Base-by-base conservation (phyloP, 2,329 filamentous ascomycete species). In the Nannizziopsis barbatae region DNA sequence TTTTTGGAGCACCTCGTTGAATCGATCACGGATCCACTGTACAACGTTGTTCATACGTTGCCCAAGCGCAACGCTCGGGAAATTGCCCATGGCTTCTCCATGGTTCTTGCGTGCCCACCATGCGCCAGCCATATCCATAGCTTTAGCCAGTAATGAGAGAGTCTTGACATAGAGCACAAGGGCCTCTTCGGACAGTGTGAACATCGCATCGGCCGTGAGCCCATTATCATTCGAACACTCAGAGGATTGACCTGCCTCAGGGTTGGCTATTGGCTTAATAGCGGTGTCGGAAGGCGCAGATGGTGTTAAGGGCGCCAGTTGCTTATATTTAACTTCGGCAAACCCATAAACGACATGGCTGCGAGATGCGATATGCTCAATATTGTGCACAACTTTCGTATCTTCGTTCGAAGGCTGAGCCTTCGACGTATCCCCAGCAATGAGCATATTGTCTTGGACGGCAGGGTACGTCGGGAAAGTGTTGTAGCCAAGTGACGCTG, bases 311-410 rank as follows among this genome's bases (percentile, higher is more conserved):
- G 92, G 92, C 43, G 95, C 79, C n/a, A 98, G 76, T 65, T 98
- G 92, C 66, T 93, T 92, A 68, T 93, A 95, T 67, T 98, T 98
- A 61, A 98, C 90, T 68, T 98, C 90, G 5, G 92, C 92, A 66
- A 98, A 96, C 2, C 90, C 89, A 63, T 89, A 98, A 2, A 98
- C 89, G 40, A 95, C 92, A 64, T 98, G 89, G 61, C 89, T 95
- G 35, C 89, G 77, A 30, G 88, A 92, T 1, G 92, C 92, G 55
- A 86, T 83, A 58, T 96, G 89, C 64, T 98, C 90, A 50, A 96
- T 88, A 39, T 79, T 76, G 59, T 88, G 83, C 2, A 90, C 80
- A 36, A 85, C 81, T 54, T 78, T 79, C 12, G 76, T 73, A 61
- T 96, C 92, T 60, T 95, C 89, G 54, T 95, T 88, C 15, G 80